phyloP scores from a whole-genome alignment of 2,329 filamentous ascomycete genomes.

The Penicillium brevicompactum region DNA sequence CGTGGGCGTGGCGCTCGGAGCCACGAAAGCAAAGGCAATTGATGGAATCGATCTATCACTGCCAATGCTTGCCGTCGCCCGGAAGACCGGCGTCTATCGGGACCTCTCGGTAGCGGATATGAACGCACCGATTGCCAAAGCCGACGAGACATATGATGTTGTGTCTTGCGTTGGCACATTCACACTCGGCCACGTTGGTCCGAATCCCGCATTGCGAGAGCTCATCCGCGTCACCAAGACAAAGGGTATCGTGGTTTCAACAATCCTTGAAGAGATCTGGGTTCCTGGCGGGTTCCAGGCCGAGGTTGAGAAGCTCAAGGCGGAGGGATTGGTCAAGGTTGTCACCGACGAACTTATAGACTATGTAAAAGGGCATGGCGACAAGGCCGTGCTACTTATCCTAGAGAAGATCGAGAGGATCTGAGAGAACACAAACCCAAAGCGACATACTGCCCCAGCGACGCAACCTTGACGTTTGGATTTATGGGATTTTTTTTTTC shows the following conservation, averaged over 20 bases:
- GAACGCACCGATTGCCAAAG: constrained; percentile 44
- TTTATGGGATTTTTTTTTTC: not conserved
- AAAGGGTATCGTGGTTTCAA: constrained; percentile 54
- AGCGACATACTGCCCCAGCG: not conserved
- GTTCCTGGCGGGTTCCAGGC: constrained; percentile 50
- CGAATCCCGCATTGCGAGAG: constrained; percentile 50
- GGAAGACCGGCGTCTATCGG: constrained; percentile 52
- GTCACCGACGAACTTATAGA: constrained; percentile 29
- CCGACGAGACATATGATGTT: constrained; percentile 51
- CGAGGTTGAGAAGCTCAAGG: constrained; percentile 45
- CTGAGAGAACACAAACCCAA: constrained; percentile 29
- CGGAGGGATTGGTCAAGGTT: constrained; percentile 39
- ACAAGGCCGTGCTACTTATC: constrained; percentile 32
- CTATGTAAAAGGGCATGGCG: constrained; percentile 33
- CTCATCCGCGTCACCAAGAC: constrained; percentile 53
- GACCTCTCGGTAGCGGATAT: constrained; percentile 51
- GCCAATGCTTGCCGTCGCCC: constrained; percentile 57
- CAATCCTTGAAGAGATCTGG: constrained; percentile 56
- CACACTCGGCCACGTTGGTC: constrained; percentile 59
- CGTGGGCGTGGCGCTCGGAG: constrained; percentile 52
- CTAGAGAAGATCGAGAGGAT: constrained; percentile 27
- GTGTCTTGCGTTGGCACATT: constrained; percentile 59
- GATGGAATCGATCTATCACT: constrained; percentile 57
- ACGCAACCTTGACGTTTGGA: constrained; percentile 3
- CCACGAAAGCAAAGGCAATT: constrained; percentile 48